phyloP scores from a whole-genome alignment of 1,139 yeast species.

The Suhomyces anneliseae region DNA sequence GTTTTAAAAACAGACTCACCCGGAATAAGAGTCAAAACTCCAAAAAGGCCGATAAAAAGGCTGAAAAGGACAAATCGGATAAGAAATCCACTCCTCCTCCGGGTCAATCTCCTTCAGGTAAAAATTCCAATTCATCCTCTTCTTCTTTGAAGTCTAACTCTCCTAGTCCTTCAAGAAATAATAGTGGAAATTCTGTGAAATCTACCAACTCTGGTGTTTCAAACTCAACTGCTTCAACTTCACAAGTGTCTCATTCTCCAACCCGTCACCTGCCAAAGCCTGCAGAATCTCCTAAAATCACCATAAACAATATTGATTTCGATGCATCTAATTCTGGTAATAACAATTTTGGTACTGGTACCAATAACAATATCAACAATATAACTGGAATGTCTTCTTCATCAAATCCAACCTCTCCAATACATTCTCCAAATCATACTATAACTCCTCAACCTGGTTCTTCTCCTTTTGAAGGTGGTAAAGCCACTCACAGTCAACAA shows the following conservation, averaged over 20 bases:
- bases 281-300: conserved; percentile 30
- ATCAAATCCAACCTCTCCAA: conserved; percentile 37
- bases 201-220: conserved; percentile 21
- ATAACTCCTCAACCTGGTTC: conserved; percentile 4
- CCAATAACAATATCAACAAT: conserved; percentile 21
- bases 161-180: conserved; percentile 37
- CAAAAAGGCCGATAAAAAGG: conserved; percentile 39
- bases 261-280: conserved; percentile 16
- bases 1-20: conserved; percentile 50
- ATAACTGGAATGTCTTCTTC: conserved; percentile 23
- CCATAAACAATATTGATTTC: conserved; percentile 22
- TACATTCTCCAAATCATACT: conserved; percentile 12
- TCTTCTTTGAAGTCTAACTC: conserved; percentile 33
- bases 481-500: conserved; percentile 27
- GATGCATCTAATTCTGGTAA: conserved; percentile 17
- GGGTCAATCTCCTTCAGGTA: conserved; percentile 5
- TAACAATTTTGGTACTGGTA: conserved; percentile 18
- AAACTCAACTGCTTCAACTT: conserved; percentile 14
- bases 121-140: conserved; percentile 11
- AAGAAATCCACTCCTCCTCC: conserved; percentile 13
- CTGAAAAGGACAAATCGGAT: conserved; percentile 19
- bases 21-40: conserved; percentile 43
- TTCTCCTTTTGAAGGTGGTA: conserved; percentile 18
- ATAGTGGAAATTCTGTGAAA: conserved; percentile 31
- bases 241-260: conserved; percentile 10